Evolutionary conservation across 2,329 filamentous ascomycete species (phyloP).

Genomic region (Cordyceps fumosorosea): DNA sequence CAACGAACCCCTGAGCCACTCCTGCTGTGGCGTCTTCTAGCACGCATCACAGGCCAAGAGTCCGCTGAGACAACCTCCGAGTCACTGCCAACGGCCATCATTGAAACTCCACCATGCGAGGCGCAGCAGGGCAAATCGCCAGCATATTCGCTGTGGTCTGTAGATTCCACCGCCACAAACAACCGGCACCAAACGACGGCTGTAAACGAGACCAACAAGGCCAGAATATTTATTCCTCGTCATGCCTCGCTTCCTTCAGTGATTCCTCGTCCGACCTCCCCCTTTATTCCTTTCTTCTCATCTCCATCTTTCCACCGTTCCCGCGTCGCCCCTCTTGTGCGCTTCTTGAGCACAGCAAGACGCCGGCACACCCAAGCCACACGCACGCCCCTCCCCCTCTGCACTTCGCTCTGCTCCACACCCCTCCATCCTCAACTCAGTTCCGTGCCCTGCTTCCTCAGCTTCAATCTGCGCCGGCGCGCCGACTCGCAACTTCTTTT

Average conservation of each 20-base stretch:
- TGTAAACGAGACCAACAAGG: neutral
- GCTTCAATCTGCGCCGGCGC: conserved; percentile 14
- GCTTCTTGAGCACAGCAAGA: neutral
- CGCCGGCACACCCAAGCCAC: conserved; percentile 1
- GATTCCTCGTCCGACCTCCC: too few species aligned
- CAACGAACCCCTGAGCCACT: neutral
- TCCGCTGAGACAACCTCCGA: too few species aligned
- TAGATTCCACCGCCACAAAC: neutral
- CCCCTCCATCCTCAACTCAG: conserved; percentile 9
- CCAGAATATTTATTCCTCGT: neutral
- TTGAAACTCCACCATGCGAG: neutral
- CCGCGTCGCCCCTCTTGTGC: neutral
- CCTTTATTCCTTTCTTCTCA: neutral
- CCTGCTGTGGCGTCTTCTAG: neutral
- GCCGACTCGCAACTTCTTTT: neutral
- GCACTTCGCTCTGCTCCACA: neutral
- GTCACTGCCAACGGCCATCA: neutral
- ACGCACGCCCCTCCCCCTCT: neutral
- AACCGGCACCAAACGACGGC: neutral
- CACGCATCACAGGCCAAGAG: neutral
- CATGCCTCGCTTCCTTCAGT: neutral
- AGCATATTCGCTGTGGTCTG: neutral
- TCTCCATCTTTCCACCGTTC: neutral
- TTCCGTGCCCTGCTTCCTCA: conserved; percentile 14
- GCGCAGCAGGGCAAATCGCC: neutral